Evolutionary conservation across 345 rosid species (phyloP), one percentile per base, ranked within the genome.

Genomic region (Bruguiera sexangula): DNA sequence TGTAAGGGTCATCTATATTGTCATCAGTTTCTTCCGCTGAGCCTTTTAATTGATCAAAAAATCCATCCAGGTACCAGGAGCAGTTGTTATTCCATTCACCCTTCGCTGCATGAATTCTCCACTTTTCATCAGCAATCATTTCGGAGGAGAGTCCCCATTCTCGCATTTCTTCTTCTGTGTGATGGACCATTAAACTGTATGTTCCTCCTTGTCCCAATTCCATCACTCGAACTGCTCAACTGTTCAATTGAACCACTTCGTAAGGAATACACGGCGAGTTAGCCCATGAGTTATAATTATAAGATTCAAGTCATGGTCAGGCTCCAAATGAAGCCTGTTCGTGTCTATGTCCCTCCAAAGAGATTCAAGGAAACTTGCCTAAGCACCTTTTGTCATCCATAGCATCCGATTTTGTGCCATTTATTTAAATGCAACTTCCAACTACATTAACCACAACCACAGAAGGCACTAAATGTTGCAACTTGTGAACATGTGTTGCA

Each of bases 171-270:
- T 89, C 87, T 5, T 90, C 98, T 0, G 90, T 75, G 74, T 92
- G 99, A 81, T 89, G 84, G 69, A 92, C 72, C 0, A 98, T 94
- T 53, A 96, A 73, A 82, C 98, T 96, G 79, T 96, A 90, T 29
- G 92, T 97, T 62, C 96, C 95, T 0, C 95, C 91, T 1, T 62
- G 73, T 68, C 97, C 97, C 66, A 89, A 60, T 76, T 89, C 88
- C 98, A 96, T 89, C 37, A 90, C 92, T 11, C 98, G 6, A 92
- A 90, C 65, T 92, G 98, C 63, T 90, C 91, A 1, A 96, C 97
- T 0, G 89, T 88, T 98, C 99, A 92, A 80, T 92, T 90, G 79
- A 92, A 92, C 99, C 99, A 96, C 78, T 92, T 96, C 99, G 90
- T 90, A 60, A 96, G 89, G 86, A 96, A 92, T 20, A 96, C 97